These are phyloP conservation scores for Sparassis latifolia DNA, from an alignment of 1,284 basidiomycete genomes.

Conservation along the genomic window DNA sequence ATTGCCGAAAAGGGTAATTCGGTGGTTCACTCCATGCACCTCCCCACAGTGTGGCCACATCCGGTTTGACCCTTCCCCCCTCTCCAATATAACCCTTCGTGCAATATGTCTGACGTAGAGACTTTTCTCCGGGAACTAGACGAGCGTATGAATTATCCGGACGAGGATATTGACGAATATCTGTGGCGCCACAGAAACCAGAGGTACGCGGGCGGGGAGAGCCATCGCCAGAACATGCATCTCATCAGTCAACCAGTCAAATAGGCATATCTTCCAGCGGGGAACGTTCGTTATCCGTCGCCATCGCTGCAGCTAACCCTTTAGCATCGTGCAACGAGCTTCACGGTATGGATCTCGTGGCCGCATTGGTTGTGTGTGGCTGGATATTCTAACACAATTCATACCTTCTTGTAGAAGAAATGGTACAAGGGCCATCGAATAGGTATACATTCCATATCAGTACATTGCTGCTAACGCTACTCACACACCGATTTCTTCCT, in stretches of 20 bases:
- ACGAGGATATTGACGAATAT: constrained; percentile 37
- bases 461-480: too few species aligned
- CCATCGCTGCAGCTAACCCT: not conserved
- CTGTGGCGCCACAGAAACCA: constrained; percentile 16
- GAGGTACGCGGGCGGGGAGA: constrained; percentile 9
- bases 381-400: too few species aligned
- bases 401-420: too few species aligned
- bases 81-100: not conserved
- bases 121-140: constrained; percentile 49
- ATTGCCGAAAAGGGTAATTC: not conserved
- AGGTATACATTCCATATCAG: too few species aligned
- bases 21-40: not conserved
- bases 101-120: constrained; percentile 20
- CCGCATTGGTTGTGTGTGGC: too few species aligned
- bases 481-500: not conserved
- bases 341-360: too few species aligned
- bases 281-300: not conserved
- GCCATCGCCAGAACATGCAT: not conserved
- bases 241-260: not conserved
- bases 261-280: not conserved
- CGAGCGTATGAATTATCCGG: constrained; percentile 43
- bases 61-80: not conserved
- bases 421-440: too few species aligned
- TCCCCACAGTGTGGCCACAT: not conserved
- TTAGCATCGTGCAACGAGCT: too few species aligned